Evolutionary conservation across 2,329 filamentous ascomycete species (phyloP).

Genomic region (Hymenoscyphus fructigenus): DNA sequence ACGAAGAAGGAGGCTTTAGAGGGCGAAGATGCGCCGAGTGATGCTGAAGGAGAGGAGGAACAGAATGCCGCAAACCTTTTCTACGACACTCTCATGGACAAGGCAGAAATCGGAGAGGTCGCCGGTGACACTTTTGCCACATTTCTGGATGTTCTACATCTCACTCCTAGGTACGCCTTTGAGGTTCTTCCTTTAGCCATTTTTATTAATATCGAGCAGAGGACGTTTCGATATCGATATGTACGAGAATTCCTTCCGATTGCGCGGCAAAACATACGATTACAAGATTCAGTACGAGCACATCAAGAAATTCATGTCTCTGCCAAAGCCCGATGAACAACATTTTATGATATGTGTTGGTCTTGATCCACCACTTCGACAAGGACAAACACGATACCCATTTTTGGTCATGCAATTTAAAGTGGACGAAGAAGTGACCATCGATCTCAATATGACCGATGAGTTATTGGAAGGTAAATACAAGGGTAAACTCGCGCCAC

Average conservation of each 20-base stretch:
- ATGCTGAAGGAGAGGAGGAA: constrained; percentile 66
- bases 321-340: constrained; percentile 97
- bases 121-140: constrained; percentile 98
- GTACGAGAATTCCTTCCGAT: constrained; percentile 95
- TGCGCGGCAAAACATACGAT: constrained; percentile 98
- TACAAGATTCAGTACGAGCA: constrained; percentile 99
- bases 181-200: background rate
- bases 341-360: constrained; percentile 95
- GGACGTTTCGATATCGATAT: constrained; percentile 99
- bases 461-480: constrained; percentile 83
- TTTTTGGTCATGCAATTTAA: constrained; percentile 99
- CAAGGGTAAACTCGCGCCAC: constrained; percentile 81
- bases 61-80: constrained; percentile 97
- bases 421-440: constrained; percentile 92
- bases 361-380: constrained; percentile 88
- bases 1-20: constrained; percentile 65
- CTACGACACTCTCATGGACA: constrained; percentile 96
- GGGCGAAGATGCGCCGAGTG: constrained; percentile 69
- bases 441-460: constrained; percentile 94
- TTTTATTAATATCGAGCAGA: constrained; percentile 51
- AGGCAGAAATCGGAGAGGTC: constrained; percentile 97
- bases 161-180: constrained; percentile 75
- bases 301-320: constrained; percentile 98
- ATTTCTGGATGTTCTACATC: constrained; percentile 93
- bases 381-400: constrained; percentile 96